phyloP scores from a whole-genome alignment of 2,329 filamentous ascomycete species.

The Venturiaceae sp. region DNA sequence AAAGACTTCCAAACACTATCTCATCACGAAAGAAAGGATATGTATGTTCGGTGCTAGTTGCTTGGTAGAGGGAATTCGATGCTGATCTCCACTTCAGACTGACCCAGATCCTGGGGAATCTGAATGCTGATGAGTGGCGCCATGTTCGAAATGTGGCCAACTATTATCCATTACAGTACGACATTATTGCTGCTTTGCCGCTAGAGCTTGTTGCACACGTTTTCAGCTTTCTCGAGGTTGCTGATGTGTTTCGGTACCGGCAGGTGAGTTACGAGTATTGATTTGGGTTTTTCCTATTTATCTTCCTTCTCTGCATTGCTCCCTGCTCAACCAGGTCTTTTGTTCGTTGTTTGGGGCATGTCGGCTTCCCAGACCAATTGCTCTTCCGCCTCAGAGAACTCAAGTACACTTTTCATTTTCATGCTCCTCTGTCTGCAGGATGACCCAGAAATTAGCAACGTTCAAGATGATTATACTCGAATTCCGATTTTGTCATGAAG shows the following conservation, averaged over 20 bases:
- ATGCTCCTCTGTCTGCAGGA: too few relatives aligned
- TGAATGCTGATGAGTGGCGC: background rate
- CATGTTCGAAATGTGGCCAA: background rate
- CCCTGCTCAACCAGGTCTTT: too few relatives aligned
- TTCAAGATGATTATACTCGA: too few relatives aligned
- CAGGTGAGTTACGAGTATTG: background rate
- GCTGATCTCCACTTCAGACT: background rate
- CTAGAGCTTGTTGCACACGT: background rate
- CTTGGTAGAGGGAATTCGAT: background rate
- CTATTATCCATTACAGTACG: background rate
- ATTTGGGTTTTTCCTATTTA: background rate
- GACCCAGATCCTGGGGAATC: background rate
- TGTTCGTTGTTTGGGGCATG: too few relatives aligned
- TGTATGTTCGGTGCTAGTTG: background rate
- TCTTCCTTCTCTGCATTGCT: background rate
- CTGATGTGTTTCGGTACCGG: background rate
- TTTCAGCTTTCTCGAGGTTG: slow-evolving; percentile 1
- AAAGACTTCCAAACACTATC: background rate
- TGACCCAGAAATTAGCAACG: too few relatives aligned
- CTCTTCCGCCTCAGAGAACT: too few relatives aligned
- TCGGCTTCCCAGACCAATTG: too few relatives aligned
- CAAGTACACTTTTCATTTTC: too few relatives aligned
- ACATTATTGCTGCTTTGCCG: background rate
- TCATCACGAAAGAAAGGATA: background rate
- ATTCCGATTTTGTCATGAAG: too few relatives aligned